phyloP scores from a whole-genome alignment of 257 asterid species.

The Nicotiana paniculata region DNA sequence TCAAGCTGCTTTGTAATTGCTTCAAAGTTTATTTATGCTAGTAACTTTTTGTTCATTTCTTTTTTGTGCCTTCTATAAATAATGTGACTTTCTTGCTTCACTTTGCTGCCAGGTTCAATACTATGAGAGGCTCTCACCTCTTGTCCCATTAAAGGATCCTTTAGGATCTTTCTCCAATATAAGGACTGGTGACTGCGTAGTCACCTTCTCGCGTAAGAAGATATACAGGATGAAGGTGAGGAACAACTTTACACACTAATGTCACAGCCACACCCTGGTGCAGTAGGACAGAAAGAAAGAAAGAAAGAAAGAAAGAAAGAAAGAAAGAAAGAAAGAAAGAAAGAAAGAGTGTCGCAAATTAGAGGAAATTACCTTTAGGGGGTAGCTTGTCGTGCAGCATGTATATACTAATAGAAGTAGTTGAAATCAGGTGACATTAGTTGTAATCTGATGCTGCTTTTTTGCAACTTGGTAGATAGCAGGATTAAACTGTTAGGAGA shows the following conservation, averaged over 20 bases:
- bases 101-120: conserved; percentile 56
- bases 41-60: not conserved
- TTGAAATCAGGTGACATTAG: not conserved
- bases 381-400: not conserved
- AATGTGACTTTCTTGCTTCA: conserved; percentile 1
- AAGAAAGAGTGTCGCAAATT: not conserved
- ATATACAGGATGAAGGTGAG: conserved; percentile 77
- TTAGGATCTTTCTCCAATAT: conserved; percentile 70
- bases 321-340: not conserved
- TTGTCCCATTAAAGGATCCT: conserved; percentile 62
- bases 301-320: not conserved
- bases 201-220: conserved; percentile 73
- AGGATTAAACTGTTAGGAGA: not conserved
- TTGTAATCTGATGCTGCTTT: not conserved
- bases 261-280: not conserved
- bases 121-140: conserved; percentile 97
- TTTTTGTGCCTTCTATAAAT: not conserved
- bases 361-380: not conserved
- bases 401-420: not conserved
- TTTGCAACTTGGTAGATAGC: not conserved
- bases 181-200: conserved; percentile 84
- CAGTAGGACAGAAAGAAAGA: not conserved
- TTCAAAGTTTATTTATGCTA: not conserved
- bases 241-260: not conserved
- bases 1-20: not conserved